Evolutionary conservation across 192 early-diverging fungal species (phyloP).

Genomic region (Geranomyces variabilis): DNA sequence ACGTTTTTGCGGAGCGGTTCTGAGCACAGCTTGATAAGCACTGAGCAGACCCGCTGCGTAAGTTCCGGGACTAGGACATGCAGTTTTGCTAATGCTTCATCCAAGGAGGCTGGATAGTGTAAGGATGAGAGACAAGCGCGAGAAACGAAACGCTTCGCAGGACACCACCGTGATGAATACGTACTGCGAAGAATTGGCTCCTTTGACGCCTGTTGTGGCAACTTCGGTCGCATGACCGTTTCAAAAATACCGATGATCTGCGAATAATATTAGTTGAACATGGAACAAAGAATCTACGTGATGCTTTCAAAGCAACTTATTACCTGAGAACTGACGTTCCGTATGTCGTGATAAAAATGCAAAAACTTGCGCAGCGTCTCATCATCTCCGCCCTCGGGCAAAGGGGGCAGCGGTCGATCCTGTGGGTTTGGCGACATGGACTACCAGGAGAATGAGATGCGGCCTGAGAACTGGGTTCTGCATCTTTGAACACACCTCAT

Average conservation of each 20-base stretch:
- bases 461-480: not conserved
- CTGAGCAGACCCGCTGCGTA: conserved; percentile 12
- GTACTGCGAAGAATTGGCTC: conserved; percentile 19
- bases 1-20: conserved; percentile 34
- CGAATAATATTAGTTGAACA: not conserved
- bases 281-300: not conserved
- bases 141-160: no score
- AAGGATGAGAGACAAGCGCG: not conserved
- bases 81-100: conserved; percentile 6
- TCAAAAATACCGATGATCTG: conserved; percentile 29
- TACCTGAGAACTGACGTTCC: conserved; percentile 19
- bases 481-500: not conserved
- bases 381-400: conserved; percentile 14
- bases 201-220: not conserved
- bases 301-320: not conserved
- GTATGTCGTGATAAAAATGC: conserved; percentile 39
- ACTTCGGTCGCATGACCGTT: conserved; percentile 6
- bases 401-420: conserved; percentile 5
- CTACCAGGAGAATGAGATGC: not conserved
- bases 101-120: conserved; percentile 1
- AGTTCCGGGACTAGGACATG: conserved; percentile 18
- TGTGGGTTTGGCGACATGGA: not conserved
- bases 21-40: conserved; percentile 28
- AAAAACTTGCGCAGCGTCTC: conserved; percentile 20
- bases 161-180: no score